Base-by-base conservation (phyloP, 1,284 basidiomycete species). In the Gymnopus androsaceus region DNA sequence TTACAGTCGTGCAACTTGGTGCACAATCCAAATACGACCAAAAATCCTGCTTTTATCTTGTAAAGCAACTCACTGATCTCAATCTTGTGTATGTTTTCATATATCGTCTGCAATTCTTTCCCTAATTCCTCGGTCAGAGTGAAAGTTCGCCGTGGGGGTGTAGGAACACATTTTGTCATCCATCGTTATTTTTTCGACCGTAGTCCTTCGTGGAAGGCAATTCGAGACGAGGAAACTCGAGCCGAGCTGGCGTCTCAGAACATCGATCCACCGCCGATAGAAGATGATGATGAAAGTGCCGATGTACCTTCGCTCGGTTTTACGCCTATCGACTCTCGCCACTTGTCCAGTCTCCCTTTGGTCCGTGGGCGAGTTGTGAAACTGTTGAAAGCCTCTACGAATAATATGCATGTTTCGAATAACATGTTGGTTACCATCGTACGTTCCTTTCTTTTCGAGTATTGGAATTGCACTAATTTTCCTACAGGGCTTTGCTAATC, bases 41-140 rank as follows among this genome's bases (percentile, higher is more conserved):
- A 65, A 95, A 94, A 71, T 90, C 91, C 1, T 90, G 91, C 62
- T 93, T 92, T 67, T 94, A 94, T 71, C 81, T 92, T 58, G 82
- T 92, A 56, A 83, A 85, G 62, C 85, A 90, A 61, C 75, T 94
- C 7, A 75, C 84, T 3, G 83, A 87, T 42, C 75, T 94, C 51
- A 83, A 84, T 59, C 75, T 92, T 31, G 80, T 93, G 90, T 92
- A 76, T 51, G 87, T 67, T 36, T n/a, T 49, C 25, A 42, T 49
- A 33, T 25, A 6, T 46, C 28, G 30, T 17, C 34, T 42, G 44
- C 50, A n/a, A 17, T 31, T 17, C 31, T 23, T 50, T 53, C 51
- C 9, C 25, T 59, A 54, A 50, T 58, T 33, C 11, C 19, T 25
- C 27, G 41, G 59, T 3, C 51, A 92, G 88, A 37, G 80, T 86